Conservation (phyloP, 2,329 filamentous ascomycete genomes). For the Exophiala calicioides region DNA sequence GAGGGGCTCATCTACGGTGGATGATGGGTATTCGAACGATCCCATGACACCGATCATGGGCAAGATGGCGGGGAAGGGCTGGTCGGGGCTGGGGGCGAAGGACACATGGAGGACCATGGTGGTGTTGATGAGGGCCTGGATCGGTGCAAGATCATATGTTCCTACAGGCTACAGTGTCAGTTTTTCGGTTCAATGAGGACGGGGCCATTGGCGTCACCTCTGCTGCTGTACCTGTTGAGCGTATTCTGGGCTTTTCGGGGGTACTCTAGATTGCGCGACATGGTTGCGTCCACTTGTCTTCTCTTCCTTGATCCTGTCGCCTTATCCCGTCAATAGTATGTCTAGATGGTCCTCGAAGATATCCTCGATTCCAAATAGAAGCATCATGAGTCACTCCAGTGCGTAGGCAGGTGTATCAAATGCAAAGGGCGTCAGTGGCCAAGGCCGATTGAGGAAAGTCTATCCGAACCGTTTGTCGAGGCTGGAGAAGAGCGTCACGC, state of each 20-base stretch:
- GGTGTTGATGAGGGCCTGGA: conserved; percentile 74
- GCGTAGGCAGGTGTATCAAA: conserved; percentile 16
- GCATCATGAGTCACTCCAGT: conserved; percentile 11
- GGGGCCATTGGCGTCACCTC: conserved; percentile 50
- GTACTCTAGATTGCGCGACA: conserved; percentile 54
- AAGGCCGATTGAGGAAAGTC: conserved; percentile 13
- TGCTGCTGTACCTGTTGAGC: conserved; percentile 65
- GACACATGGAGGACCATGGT: conserved; percentile 77
- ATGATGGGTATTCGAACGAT: conserved; percentile 65
- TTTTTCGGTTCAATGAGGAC: not conserved
- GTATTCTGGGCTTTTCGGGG: conserved; percentile 65
- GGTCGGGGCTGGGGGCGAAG: conserved; percentile 63
- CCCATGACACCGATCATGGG: conserved; percentile 87
- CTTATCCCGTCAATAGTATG: too few species aligned
- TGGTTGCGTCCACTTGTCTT: conserved; percentile 27
- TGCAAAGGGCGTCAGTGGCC: conserved; percentile 17
- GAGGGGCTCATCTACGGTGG: conserved; percentile 63
- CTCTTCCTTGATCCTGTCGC: not conserved
- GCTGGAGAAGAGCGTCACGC: conserved; percentile 9
- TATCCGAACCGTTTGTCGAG: conserved; percentile 9
- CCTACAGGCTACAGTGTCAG: conserved; percentile 46
- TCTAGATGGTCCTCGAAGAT: too few species aligned
- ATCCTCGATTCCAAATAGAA: not conserved
- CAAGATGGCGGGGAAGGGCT: conserved; percentile 73
- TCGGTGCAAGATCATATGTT: conserved; percentile 69